phyloP scores from a whole-genome alignment of 2,329 filamentous ascomycete genomes.

The Cladosporium sp. region DNA sequence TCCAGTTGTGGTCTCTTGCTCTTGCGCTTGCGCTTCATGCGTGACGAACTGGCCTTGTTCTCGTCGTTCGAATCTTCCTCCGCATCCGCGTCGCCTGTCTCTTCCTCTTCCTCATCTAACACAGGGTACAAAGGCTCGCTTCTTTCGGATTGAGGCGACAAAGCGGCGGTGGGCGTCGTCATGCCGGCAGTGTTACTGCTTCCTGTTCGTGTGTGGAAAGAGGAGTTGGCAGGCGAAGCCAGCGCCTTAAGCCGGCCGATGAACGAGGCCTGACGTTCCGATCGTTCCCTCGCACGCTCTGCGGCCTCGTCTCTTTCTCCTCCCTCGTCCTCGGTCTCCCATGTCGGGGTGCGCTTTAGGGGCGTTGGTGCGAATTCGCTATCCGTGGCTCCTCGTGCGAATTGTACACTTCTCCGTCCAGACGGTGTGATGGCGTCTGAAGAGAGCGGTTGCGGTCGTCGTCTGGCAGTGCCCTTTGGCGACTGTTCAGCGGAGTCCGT shows the following conservation, averaged over 20 bases:
- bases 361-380: constrained; percentile 19
- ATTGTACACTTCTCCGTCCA: constrained; percentile 26
- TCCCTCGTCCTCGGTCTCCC: constrained; percentile 24
- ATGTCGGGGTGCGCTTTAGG: constrained; percentile 22
- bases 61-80: constrained; percentile 55
- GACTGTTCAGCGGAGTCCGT: constrained; percentile 2
- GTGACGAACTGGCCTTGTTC: neutral
- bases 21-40: constrained; percentile 46
- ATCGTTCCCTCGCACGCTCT: constrained; percentile 3
- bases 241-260: constrained; percentile 28
- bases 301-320: constrained; percentile 15
- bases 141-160: constrained; percentile 30
- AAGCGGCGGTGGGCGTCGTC: constrained; percentile 21
- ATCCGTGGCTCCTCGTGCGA: constrained; percentile 20
- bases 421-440: constrained; percentile 4
- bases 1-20: constrained; percentile 54
- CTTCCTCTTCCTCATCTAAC: constrained; percentile 55
- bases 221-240: constrained; percentile 19
- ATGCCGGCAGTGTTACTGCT: constrained; percentile 19
- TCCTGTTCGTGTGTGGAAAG: constrained; percentile 14
- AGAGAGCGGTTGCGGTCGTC: constrained; percentile 4
- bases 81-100: constrained; percentile 80
- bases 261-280: constrained; percentile 23
- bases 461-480: constrained; percentile 4
- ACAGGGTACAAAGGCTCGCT: constrained; percentile 28